These are phyloP conservation scores for Tulasnella calospora DNA, from an alignment of 768 basidiomycete species.

Conservation along the genomic window DNA sequence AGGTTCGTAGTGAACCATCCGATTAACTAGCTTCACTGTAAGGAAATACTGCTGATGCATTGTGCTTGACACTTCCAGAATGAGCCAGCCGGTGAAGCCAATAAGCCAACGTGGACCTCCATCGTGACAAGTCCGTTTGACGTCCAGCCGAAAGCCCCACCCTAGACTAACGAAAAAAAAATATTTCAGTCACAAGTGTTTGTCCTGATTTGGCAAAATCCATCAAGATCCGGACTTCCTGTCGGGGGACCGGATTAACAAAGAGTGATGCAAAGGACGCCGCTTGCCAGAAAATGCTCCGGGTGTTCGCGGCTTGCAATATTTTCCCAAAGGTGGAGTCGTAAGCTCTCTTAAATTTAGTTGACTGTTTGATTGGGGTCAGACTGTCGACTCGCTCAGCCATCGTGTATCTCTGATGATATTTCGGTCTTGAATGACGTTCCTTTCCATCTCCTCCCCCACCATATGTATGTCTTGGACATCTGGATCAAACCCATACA, in stretches of 20 bases:
- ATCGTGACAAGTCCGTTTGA: background rate
- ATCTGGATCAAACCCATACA: background rate
- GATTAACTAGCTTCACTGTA: background rate
- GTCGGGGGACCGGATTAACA: background rate
- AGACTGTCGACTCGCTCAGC: background rate
- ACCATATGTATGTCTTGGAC: background rate
- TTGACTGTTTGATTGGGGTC: background rate
- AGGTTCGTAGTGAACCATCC: background rate
- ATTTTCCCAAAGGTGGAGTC: background rate
- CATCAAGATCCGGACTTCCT: background rate
- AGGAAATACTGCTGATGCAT: background rate
- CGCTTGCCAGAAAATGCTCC: background rate
- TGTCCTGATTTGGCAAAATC: background rate
- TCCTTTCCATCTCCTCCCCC: background rate
- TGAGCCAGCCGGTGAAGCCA: background rate
- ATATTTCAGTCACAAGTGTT: background rate
- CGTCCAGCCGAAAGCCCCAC: background rate
- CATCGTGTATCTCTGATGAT: background rate
- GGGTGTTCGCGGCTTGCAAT: background rate
- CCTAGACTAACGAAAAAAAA: background rate
- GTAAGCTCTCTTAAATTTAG: background rate
- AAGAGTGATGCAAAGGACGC: background rate
- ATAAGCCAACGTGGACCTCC: background rate
- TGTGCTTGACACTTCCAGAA: background rate
- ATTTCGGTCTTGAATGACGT: background rate